Evolutionary conservation across 768 basidiomycete species (phyloP), one percentile per base, ranked within the genome.

Genomic region (Pisolithus albus): DNA sequence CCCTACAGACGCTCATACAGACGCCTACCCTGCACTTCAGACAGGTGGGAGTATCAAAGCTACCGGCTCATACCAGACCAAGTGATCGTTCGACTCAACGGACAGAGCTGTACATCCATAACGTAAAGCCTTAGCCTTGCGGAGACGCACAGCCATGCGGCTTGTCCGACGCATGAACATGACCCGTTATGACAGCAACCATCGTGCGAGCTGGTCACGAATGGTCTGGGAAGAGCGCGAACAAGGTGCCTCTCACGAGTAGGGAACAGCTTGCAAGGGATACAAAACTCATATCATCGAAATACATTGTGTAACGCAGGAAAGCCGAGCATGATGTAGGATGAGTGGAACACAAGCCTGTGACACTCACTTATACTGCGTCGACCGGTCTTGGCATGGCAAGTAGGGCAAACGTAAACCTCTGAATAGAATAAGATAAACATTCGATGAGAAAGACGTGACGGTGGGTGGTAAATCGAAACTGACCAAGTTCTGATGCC

Each of bases 401-500:
- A 82, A 37, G 71, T 60, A 46, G 72, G 66, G 62, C 80, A 82
- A 44, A 81, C 60, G 64, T 80, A 89, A 52, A 82, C 69, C 68
- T 75, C 87, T 89, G 53, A 41, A 21, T 45, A 51, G 19, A 19
- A 50, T 5, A 38, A 6, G n/a, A 54, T 10, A 5, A 34, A 13
- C 34, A 30, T 26, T 7, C 1, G 26, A 44, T 64, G 30, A 64
- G 59, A 32, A 32, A 56, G 48, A 32, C 49, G 46, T 8, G 47
- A 18, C 48, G 8, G 6, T 26, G 15, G 36, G 5, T n/a, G 40
- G 47, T 46, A 52, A 52, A 46, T 47, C 15, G 43, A 28, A 52
- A 79, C 88, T 74, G 66, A 89, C 88, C 79, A 65, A 92, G 86
- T 64, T 88, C 84, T 61, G 83, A 83, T 8, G 89, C 89, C 57